phyloP scores from a whole-genome alignment of 768 basidiomycete genomes.

The Scleroderma bovista region DNA sequence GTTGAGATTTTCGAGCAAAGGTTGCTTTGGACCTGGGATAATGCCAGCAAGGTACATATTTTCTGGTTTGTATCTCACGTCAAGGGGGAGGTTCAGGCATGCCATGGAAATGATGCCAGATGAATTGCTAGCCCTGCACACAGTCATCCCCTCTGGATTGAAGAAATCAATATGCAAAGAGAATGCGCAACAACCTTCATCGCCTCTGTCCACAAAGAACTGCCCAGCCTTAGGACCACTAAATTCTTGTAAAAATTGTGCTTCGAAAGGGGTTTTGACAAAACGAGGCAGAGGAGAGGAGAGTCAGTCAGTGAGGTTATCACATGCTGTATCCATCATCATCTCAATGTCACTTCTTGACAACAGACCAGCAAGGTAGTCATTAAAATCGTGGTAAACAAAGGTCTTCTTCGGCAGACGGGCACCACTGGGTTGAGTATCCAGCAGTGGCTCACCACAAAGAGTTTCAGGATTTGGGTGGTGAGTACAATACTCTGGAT shows the following conservation, averaged over 20 bases:
- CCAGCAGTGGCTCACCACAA: slow-evolving; percentile 1
- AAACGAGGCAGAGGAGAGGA: neutral
- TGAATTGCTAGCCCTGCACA: slow-evolving; percentile 22
- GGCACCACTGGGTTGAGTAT: neutral
- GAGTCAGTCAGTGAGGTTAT: neutral
- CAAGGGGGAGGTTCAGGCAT: neutral
- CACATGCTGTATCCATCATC: neutral
- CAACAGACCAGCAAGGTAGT: neutral
- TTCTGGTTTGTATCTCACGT: neutral
- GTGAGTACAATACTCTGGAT: neutral
- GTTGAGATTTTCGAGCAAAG: slow-evolving; percentile 14
- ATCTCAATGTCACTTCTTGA: neutral
- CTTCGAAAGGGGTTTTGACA: neutral
- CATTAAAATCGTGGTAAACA: slow-evolving; percentile 1
- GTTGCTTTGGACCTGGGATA: slow-evolving; percentile 19
- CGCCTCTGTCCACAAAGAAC: slow-evolving; percentile 1
- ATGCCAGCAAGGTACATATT: slow-evolving; percentile 11
- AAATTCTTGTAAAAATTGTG: slow-evolving; percentile 12
- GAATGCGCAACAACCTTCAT: slow-evolving; percentile 25
- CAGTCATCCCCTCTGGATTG: slow-evolving; percentile 26
- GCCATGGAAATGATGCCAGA: slow-evolving; percentile 14
- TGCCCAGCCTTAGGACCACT: neutral
- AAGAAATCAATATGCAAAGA: slow-evolving; percentile 29
- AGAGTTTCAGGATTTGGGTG: neutral
- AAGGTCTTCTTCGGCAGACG: neutral